A percentile compares a stretch with the other conserved stretches of the same genome.
These are phyloP conservation scores for Inosperma sp. DNA, from an alignment of 768 basidiomycete species.

Conservation along the genomic window DNA sequence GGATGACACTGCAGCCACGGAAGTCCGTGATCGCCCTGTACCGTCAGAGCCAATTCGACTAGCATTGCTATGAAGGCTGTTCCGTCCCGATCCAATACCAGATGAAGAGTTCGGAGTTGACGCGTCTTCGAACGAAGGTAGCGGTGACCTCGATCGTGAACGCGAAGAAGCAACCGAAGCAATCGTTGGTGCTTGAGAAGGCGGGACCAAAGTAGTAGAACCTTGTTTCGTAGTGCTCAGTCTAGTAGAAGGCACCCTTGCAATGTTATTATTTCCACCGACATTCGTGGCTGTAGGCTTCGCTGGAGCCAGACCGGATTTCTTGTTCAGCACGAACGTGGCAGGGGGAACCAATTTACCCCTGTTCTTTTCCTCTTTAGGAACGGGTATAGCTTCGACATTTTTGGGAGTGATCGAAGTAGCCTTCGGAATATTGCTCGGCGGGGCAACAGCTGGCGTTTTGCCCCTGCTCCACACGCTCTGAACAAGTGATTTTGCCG, in stretches of 20 bases:
- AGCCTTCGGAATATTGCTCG: conserved; percentile 26
- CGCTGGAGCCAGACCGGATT: conserved; percentile 19
- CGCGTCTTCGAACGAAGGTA: conserved; percentile 21
- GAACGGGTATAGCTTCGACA: conserved; percentile 6
- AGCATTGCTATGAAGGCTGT: neutral
- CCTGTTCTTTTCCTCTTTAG: conserved; percentile 13
- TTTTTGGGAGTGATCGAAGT: conserved; percentile 10
- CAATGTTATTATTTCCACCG: conserved; percentile 14
- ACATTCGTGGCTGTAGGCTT: conserved; percentile 22
- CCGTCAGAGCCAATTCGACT: conserved; percentile 15
- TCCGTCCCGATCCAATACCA: conserved; percentile 15
- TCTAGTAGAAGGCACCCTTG: conserved; percentile 14
- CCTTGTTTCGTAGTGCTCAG: neutral
- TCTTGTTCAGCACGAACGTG: conserved; percentile 17
- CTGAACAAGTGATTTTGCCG: conserved; percentile 65
- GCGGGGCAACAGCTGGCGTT: conserved; percentile 22
- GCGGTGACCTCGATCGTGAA: conserved; percentile 24
- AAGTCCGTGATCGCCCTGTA: conserved; percentile 21
- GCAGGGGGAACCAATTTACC: conserved; percentile 17
- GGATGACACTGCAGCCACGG: conserved; percentile 37
- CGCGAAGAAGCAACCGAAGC: conserved; percentile 15
- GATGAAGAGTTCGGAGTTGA: conserved; percentile 7
- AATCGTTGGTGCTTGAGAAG: conserved; percentile 1
- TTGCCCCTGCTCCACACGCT: conserved; percentile 69
- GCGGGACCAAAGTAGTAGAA: neutral